Conservation (phyloP, 257 asterid species). For the Salvia miltiorrhiza region DNA sequence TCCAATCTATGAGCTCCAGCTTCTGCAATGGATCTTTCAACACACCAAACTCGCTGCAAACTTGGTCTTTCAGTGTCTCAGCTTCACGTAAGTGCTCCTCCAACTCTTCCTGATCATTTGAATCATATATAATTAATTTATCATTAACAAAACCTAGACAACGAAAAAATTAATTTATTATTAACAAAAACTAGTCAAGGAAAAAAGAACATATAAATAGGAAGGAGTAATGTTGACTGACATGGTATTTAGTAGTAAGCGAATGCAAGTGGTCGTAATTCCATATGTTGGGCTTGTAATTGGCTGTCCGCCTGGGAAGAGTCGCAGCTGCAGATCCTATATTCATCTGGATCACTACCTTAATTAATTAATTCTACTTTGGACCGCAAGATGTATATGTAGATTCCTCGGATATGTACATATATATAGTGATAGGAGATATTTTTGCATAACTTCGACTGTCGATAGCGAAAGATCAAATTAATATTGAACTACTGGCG, state of each 20-base stretch:
- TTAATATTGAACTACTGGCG: too few relatives aligned
- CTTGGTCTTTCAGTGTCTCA: constrained; percentile 37
- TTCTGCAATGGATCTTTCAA: constrained; percentile 22
- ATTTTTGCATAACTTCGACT: too few relatives aligned
- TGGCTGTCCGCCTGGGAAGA: constrained; percentile 41
- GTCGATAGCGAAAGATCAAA: too few relatives aligned
- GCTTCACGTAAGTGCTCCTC: constrained; percentile 25
- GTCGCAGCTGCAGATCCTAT: neutral
- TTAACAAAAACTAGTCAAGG: neutral
- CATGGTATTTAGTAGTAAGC: constrained; percentile 28
- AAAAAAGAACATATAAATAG: neutral
- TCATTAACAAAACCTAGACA: too few relatives aligned
- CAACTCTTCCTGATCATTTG: constrained; percentile 29
- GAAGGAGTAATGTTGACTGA: neutral
- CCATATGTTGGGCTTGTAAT: constrained; percentile 69
- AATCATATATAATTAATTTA: too few relatives aligned
- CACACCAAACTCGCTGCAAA: constrained; percentile 1
- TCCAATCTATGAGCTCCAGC: constrained; percentile 42
- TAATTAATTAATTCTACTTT: too few relatives aligned
- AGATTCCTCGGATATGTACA: too few relatives aligned
- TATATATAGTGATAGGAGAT: too few relatives aligned
- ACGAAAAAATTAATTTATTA: too few relatives aligned
- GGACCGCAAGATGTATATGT: too few relatives aligned
- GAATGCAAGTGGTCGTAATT: constrained; percentile 40
- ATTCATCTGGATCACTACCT: too few relatives aligned